Base-by-base conservation (phyloP, 169 alveolate genomes). In the Cyclospora cayetanensis region DNA sequence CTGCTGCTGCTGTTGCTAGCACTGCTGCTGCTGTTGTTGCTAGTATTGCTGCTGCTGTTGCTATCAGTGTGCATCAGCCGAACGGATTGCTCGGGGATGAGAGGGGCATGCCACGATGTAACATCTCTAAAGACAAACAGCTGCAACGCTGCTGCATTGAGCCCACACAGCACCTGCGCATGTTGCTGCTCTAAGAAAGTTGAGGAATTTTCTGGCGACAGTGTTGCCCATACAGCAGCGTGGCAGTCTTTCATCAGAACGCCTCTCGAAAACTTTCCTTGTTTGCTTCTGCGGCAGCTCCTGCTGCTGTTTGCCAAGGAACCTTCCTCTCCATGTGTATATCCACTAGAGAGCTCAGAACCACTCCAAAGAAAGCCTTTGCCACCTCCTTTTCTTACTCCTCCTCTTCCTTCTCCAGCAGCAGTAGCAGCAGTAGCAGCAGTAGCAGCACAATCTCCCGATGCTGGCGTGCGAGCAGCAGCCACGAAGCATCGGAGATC, bases 1-100 rank as follows among this genome's bases (percentile, higher is more conserved):
- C 42, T 60, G 37, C 72, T 60, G 72, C 72, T 60, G 31, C 72
- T 60, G 72, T 1, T 60, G 0, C 72, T 60, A n/a, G 72, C 60
- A 46, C 42, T 60, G 72, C 72, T 1, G 72, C 72, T 60, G 72
- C 72, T 60, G 72, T n/a, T 60, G 72, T 1, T 60, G 72, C 72
- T 60, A 31, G 35, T 60, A 31, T 31, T 60, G 72, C 72, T 60
- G 31, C 27, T 46, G 60, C 60, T 46, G 60, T 15, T 46, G 60
- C 60, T 46, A 15, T 15, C 15, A 15, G n/a, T 46, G 60, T 7
- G n/a, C n/a, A 15, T 46, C 60, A 46, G 15, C 15, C 15, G n/a
- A 46, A 46, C n/a, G 60, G 60, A 7, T 46, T 15, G 60, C 60
- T 15, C 7, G 7, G 60, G 60, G 60, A 46, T 7, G 15, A 46